Conservation (phyloP, 2,329 filamentous ascomycete genomes). For the Xylaria sp. region DNA sequence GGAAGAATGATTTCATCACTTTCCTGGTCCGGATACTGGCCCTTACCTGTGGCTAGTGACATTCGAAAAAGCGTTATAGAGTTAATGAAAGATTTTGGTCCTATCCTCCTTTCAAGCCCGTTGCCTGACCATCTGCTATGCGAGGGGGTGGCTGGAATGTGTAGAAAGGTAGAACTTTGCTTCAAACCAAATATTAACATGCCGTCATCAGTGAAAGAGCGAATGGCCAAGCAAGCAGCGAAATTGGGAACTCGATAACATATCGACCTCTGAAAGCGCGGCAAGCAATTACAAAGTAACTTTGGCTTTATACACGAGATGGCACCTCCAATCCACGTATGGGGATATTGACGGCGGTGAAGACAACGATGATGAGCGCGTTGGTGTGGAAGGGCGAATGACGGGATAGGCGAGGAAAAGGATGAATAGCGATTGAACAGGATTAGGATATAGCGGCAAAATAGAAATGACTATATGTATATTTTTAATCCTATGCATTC, state of each 20-base stretch:
- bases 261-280: not conserved
- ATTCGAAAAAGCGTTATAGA: not conserved
- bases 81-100: not conserved
- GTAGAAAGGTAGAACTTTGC: not conserved
- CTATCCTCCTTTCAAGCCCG: not conserved
- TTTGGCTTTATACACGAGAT: too few species aligned
- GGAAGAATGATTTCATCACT: constrained; percentile 32
- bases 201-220: not conserved
- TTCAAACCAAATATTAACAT: too few species aligned
- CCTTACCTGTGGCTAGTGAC: constrained; percentile 19
- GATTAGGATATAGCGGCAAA: too few species aligned
- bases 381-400: too few species aligned
- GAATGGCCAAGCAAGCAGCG: constrained; percentile 3
- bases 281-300: too few species aligned
- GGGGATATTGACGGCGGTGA: too few species aligned
- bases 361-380: too few species aligned
- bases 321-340: too few species aligned
- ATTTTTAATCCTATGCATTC: too few species aligned
- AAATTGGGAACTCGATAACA: not conserved
- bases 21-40: constrained; percentile 20
- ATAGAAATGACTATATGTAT: too few species aligned
- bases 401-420: too few species aligned
- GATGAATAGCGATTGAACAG: too few species aligned
- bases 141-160: not conserved
- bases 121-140: not conserved